These are phyloP conservation scores for Ophiosphaerella narmari DNA, from an alignment of 2,329 filamentous ascomycete species.

Conservation along the genomic window DNA sequence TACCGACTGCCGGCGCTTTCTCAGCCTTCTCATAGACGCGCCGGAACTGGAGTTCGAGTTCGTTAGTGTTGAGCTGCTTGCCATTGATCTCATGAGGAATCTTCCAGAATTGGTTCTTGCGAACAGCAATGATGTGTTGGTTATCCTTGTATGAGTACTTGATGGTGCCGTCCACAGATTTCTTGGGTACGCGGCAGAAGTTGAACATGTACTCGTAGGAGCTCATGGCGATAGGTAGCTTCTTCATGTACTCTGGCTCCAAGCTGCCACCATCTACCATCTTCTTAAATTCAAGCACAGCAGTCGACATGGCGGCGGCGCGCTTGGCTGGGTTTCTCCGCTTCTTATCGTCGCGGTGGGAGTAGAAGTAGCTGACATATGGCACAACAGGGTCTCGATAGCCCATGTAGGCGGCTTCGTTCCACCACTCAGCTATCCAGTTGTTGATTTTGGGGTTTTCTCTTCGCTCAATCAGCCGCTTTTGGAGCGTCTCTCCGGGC, in stretches of 20 bases:
- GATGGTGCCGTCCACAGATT: conserved; percentile 78
- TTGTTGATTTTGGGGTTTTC: conserved; percentile 84
- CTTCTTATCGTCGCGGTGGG: conserved; percentile 88
- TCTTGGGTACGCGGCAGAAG: conserved; percentile 79
- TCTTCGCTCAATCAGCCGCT: conserved; percentile 78
- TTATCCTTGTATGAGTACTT: conserved; percentile 78
- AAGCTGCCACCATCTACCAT: conserved; percentile 81
- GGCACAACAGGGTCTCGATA: conserved; percentile 97
- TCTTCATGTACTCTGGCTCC: conserved; percentile 99
- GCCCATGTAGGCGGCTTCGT: conserved; percentile 85
- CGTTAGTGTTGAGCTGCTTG: conserved; percentile 81
- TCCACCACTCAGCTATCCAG: conserved; percentile 99
- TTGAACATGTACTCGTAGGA: conserved; percentile 99
- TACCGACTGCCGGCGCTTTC: conserved; percentile 72
- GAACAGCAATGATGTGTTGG: conserved; percentile 85
- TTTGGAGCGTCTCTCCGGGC: conserved; percentile 80
- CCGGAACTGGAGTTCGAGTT: conserved; percentile 88
- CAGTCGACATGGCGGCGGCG: conserved; percentile 85
- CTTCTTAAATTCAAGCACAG: conserved; percentile 90
- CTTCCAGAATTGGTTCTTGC: conserved; percentile 99
- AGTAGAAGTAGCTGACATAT: conserved; percentile 99
- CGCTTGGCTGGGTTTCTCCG: conserved; percentile 89
- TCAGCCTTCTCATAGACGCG: conserved; percentile 77
- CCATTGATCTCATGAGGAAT: conserved; percentile 80
- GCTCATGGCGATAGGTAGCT: conserved; percentile 96